Evolutionary conservation across 495 filamentous ascomycete species (phyloP).

Genomic region (Trichocladium antarcticum): DNA sequence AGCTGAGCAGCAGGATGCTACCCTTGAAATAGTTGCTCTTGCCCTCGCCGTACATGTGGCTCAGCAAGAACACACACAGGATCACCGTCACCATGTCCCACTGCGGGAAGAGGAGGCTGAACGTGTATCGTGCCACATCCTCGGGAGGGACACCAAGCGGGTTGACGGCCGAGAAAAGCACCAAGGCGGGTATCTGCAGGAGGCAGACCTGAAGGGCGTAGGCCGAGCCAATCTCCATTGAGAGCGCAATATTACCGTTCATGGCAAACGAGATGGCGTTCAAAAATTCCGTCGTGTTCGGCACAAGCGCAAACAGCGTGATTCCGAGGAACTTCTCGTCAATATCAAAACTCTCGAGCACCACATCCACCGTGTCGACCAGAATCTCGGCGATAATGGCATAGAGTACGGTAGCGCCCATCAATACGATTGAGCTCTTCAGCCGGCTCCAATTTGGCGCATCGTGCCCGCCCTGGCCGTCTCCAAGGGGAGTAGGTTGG

Average conservation of each 20-base stretch:
- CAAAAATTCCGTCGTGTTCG: constrained; percentile 96
- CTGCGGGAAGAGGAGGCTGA: constrained; percentile 92
- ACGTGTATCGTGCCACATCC: constrained; percentile 65
- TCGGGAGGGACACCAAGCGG: constrained; percentile 28
- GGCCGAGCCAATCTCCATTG: constrained; percentile 97
- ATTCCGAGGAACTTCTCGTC: constrained; percentile 98
- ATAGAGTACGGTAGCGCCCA: constrained; percentile 85
- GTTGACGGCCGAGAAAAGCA: constrained; percentile 69
- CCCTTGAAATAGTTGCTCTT: constrained; percentile 94
- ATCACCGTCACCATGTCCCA: constrained; percentile 99
- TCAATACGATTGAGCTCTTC: constrained; percentile 80
- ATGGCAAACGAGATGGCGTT: constrained; percentile 99
- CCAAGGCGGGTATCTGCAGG: constrained; percentile 88
- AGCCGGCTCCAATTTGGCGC: constrained; percentile 93
- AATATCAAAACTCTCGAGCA: constrained; percentile 77
- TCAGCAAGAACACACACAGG: constrained; percentile 91
- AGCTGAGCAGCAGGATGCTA: constrained; percentile 85
- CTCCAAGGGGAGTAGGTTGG: constrained; percentile 26
- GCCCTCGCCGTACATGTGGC: constrained; percentile 95
- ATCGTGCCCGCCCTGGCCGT: constrained; percentile 69
- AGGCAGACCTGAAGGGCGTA: constrained; percentile 96
- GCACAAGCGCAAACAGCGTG: constrained; percentile 91
- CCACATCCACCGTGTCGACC: constrained; percentile 91
- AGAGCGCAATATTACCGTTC: constrained; percentile 99
- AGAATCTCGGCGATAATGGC: constrained; percentile 94